phyloP scores from a whole-genome alignment of 2,329 filamentous ascomycete species.

The Ophiostoma fasciatum region DNA sequence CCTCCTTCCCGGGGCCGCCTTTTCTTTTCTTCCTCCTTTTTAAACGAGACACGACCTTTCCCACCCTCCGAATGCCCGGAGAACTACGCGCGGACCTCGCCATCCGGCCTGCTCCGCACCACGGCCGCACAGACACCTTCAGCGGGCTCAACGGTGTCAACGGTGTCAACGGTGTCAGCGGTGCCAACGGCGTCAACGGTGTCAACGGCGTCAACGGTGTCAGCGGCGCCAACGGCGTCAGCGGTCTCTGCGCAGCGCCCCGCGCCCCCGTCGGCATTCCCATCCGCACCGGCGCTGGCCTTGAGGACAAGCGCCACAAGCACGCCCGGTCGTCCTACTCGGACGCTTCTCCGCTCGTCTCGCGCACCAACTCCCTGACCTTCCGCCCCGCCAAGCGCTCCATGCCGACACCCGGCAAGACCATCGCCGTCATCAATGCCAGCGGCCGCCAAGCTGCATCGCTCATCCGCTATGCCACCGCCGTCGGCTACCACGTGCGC shows the following conservation, averaged over 20 bases:
- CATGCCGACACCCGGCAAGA: conserved; percentile 52
- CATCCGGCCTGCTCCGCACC: conserved; percentile 13
- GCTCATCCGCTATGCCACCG: conserved; percentile 83
- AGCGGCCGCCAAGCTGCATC: conserved; percentile 92
- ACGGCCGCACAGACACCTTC: conserved; percentile 1
- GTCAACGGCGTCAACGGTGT: conserved; percentile 2
- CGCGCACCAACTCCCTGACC: conserved; percentile 45
- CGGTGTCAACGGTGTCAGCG: conserved; percentile 1
- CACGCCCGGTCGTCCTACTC: conserved; percentile 48
- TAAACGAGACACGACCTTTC: not conserved
- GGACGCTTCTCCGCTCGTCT: conserved; percentile 38
- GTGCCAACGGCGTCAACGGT: too few relatives aligned
- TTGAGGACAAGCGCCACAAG: conserved; percentile 35
- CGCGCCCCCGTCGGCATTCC: conserved; percentile 7
- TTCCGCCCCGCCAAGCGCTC: conserved; percentile 45
- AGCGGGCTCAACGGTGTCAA: too few relatives aligned
- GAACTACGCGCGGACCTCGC: conserved; percentile 13
- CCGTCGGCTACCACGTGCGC: conserved; percentile 83
- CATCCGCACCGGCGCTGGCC: too few relatives aligned
- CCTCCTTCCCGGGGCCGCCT: not conserved
- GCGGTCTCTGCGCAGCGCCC: too few relatives aligned
- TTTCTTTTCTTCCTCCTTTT: not conserved
- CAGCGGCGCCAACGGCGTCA: conserved; percentile 1
- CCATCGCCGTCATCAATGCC: conserved; percentile 88
- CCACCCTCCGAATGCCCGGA: conserved; percentile 9